Evolutionary conservation across 1,284 basidiomycete genomes (phyloP).

Genomic region (Kalmanozyma brasiliensis): DNA sequence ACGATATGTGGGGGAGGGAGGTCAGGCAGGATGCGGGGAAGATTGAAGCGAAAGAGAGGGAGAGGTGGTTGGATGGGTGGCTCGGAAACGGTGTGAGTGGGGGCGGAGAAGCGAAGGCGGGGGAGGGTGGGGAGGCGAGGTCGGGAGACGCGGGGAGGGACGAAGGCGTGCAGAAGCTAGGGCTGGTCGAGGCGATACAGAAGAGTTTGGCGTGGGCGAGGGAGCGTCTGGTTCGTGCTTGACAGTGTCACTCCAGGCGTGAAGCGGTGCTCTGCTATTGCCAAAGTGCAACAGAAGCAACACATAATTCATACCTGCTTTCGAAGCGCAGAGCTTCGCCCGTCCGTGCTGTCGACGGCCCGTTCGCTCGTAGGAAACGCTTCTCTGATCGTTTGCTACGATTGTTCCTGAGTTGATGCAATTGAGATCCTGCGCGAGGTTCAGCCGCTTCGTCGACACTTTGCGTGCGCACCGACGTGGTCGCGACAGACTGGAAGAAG

Average conservation of each 20-base stretch:
- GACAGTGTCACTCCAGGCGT: not conserved
- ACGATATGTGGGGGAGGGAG: slow-evolving; percentile 43
- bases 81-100: slow-evolving; percentile 4
- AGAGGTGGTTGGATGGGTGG: slow-evolving; percentile 21
- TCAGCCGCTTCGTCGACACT: too few relatives aligned
- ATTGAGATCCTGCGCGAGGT: too few relatives aligned
- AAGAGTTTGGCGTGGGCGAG: slow-evolving; percentile 43
- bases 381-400: too few relatives aligned
- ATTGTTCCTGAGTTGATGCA: too few relatives aligned
- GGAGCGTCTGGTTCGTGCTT: slow-evolving; percentile 20
- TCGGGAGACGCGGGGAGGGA: not conserved
- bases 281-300: too few relatives aligned
- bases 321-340: too few relatives aligned
- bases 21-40: not conserved
- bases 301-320: too few relatives aligned
- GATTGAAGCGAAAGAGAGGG: not conserved
- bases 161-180: slow-evolving; percentile 2
- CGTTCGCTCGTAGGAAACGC: too few relatives aligned
- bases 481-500: too few relatives aligned
- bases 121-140: not conserved
- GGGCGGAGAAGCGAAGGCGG: not conserved
- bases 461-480: too few relatives aligned
- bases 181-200: slow-evolving; percentile 30
- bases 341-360: too few relatives aligned
- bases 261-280: too few relatives aligned